Evolutionary conservation across 345 rosid species (phyloP).

Genomic region (Brassica nigra): DNA sequence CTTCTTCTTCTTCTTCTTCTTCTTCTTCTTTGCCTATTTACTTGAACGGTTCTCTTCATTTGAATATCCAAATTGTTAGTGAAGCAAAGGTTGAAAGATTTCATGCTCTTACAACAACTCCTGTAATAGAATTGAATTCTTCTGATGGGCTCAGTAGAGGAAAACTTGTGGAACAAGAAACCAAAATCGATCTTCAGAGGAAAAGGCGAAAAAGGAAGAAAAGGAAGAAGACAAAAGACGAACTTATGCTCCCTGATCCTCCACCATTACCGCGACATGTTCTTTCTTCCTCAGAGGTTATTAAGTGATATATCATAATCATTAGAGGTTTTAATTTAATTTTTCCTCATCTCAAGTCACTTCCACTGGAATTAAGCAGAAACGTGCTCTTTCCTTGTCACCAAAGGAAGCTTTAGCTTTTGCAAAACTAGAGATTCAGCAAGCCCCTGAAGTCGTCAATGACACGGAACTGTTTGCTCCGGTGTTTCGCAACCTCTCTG

Average conservation of each 20-base stretch:
- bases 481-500: slow-evolving; percentile 61
- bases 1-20: slow-evolving; percentile 35
- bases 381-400: slow-evolving; percentile 56
- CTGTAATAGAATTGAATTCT: slow-evolving; percentile 44
- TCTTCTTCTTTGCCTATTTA: slow-evolving; percentile 31
- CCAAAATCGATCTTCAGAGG: background rate
- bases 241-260: slow-evolving; percentile 26
- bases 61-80: slow-evolving; percentile 42
- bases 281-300: slow-evolving; percentile 56
- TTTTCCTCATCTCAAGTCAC: background rate
- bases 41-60: slow-evolving; percentile 46
- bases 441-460: slow-evolving; percentile 47
- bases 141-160: slow-evolving; percentile 6
- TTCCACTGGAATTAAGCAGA: slow-evolving; percentile 41
- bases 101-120: slow-evolving; percentile 26
- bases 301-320: slow-evolving; percentile 27
- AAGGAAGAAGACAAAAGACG: slow-evolving; percentile 37
- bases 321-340: background rate
- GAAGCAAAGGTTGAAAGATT: slow-evolving; percentile 45
- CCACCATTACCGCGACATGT: slow-evolving; percentile 45
- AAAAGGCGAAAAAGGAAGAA: slow-evolving; percentile 37
- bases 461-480: slow-evolving; percentile 61
- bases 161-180: slow-evolving; percentile 22
- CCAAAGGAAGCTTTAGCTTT: slow-evolving; percentile 60
- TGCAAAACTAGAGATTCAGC: slow-evolving; percentile 68